Evolutionary conservation across 129 eudicot genomes (phyloP), one percentile per base, ranked within the genome.

Genomic region (Arctium minus): DNA sequence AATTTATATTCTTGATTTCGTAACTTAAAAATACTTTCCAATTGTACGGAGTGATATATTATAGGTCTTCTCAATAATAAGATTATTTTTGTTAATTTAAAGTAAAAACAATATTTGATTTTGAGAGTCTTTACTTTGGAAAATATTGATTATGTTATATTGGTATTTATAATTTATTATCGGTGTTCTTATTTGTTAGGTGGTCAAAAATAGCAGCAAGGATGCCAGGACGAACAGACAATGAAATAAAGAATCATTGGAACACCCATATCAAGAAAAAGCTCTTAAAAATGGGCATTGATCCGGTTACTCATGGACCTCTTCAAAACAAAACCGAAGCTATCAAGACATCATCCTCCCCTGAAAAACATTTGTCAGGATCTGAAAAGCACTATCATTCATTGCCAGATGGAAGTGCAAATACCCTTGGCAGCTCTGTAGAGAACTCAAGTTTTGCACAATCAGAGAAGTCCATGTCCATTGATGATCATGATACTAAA

Each of bases 221-320:
- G 75, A 82, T 94, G 88, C 94, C 98, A 0, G 98, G 97, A 81
- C 84, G 98, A 38, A 94, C 98, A 9, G 97, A 94, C 42, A 94
- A 94, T 69, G 98, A 94, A 86, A 94, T 94, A 3, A 94, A 94
- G 82, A 94, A 91, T 82, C 97, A 91, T 6, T 94, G 98, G 98
- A 94, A 94, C 84, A 94, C 98, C 8, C 98, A 94, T 78, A 90
- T 94, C 80, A 94, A 94, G 89, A 94, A 94, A 74, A 94, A 94
- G 53, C 98, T 94, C 48, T 29, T 94, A 12, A 94, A 88, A 80
- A 89, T 94, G 93, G 98, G 98, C 44, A 94, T 94, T 56, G 93
- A 94, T 77, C 98, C 98, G 0, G 90, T 90, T 39, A 94, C 98
- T 9, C 98, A 94, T 79, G 89, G 90, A 37, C 91, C 97, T 36